Evolutionary conservation across 345 rosid genomes (phyloP), one percentile per base, ranked within the genome.

Genomic region (Moricandia moricandioides): DNA sequence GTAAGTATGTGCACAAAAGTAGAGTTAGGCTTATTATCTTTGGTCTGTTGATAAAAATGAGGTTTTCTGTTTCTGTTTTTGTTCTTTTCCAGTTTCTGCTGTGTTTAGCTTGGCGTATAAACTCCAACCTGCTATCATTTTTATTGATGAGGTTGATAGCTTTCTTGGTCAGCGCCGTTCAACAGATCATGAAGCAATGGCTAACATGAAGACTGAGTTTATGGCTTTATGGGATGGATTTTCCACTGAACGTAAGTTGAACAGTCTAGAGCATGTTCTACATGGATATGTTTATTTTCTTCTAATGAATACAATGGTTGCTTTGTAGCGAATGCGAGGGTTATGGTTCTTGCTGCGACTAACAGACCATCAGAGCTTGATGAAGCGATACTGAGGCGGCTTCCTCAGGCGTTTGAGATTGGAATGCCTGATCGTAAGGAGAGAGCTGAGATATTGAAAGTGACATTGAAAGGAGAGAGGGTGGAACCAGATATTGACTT

Each of bases 311-410:
- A 14, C 9, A 35, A 21, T 67, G 77, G 55, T 73, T 60, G 68
- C 69, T 31, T 70, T 78, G 65, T 65, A 94, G 98, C 88, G 78
- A 84, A 87, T 83, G 98, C 98, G 33, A 84, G 87, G 72, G 98
- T 94, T 59, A 91, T 91, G 97, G 97, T 94, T 81, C 97, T 94
- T 78, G 96, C 96, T 56, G 98, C 98, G 45, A 94, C 98, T 7
- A 94, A 94, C 84, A 89, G 96, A 57, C 97, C 98, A 7, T 94
- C 97, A 43, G 98, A 91, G 80, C 97, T 91, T 61, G 98, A 94
- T 81, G 96, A 94, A 83, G 98, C 97, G 64, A 94, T 94, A 72
- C 82, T 91, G 12, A 84, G 98, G 39, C 95, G 97, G 63, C 90
- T 94, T 66, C 96, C 98, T 73, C 98, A 94, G 71, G 87, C 98